Evolutionary conservation across 495 filamentous ascomycete species (phyloP).

Genomic region (Talaromyces ruber): DNA sequence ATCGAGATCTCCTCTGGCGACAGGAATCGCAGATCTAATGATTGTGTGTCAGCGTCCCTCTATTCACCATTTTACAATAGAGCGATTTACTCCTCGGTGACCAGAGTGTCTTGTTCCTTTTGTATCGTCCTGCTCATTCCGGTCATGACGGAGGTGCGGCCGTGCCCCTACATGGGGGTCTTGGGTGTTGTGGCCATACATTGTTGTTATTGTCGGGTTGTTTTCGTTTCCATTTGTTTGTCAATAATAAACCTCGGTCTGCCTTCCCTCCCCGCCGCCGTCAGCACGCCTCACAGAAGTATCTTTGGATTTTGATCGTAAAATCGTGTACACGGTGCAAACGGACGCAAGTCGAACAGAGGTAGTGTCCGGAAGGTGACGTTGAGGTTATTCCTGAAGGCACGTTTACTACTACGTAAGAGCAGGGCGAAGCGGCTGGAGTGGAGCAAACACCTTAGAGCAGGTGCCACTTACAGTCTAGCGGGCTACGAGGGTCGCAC

Average conservation of each 20-base stretch:
- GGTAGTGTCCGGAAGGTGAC: neutral
- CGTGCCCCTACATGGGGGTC: neutral
- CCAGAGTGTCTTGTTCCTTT: neutral
- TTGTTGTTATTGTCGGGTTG: neutral
- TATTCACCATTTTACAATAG: neutral
- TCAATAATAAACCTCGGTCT: neutral
- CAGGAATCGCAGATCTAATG: conserved; percentile 1
- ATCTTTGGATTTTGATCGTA: neutral
- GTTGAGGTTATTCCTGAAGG: neutral
- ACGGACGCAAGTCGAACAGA: neutral
- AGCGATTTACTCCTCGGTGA: neutral
- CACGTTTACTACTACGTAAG: no score
- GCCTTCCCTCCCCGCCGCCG: neutral
- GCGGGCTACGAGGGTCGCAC: neutral
- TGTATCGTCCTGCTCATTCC: neutral
- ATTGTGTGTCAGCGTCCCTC: neutral
- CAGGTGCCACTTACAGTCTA: neutral
- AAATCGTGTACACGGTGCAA: neutral
- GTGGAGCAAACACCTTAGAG: neutral
- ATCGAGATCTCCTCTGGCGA: neutral
- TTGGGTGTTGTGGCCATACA: neutral
- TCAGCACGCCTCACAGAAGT: neutral
- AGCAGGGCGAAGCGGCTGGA: neutral
- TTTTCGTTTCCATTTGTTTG: neutral
- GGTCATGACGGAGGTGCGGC: neutral